Conservation (phyloP, 495 filamentous ascomycete genomes). For the Talaromyces adpressus region DNA sequence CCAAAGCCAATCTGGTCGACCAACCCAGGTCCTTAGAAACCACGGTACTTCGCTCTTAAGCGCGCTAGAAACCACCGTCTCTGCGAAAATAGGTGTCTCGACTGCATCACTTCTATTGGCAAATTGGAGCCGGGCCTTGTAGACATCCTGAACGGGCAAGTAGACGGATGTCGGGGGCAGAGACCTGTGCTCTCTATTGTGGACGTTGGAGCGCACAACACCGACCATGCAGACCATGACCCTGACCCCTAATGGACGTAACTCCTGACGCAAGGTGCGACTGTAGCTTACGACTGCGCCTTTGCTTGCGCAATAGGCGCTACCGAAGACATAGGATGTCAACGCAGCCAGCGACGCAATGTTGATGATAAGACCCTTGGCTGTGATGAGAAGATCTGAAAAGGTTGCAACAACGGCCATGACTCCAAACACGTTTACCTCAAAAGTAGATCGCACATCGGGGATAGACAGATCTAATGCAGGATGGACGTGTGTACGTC, state of each 20-base stretch:
- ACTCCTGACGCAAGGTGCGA: slow-evolving; percentile 45
- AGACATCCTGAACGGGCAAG: neutral
- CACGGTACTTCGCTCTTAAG: neutral
- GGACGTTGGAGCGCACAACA: slow-evolving; percentile 9
- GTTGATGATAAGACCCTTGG: slow-evolving; percentile 51
- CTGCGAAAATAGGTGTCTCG: neutral
- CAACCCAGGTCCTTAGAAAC: neutral
- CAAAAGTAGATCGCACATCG: slow-evolving; percentile 47
- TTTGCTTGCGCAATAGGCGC: slow-evolving; percentile 48
- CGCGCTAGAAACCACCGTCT: neutral
- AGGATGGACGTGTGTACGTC: slow-evolving; percentile 44
- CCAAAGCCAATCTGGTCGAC: neutral
- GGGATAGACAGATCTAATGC: slow-evolving; percentile 44
- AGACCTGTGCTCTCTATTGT: neutral
- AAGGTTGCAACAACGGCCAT: slow-evolving; percentile 51
- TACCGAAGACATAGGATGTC: slow-evolving; percentile 32
- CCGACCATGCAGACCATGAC: slow-evolving; percentile 39
- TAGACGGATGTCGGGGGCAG: neutral
- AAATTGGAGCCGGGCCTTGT: neutral
- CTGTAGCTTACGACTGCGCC: slow-evolving; percentile 42
- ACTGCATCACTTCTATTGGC: neutral
- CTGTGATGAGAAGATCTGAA: slow-evolving; percentile 40
- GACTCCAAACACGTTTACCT: slow-evolving; percentile 56
- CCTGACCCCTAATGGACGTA: slow-evolving; percentile 47
- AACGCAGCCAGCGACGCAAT: neutral